Base-by-base conservation (phyloP, 2,329 filamentous ascomycete genomes). In the Exophiala sideris region DNA sequence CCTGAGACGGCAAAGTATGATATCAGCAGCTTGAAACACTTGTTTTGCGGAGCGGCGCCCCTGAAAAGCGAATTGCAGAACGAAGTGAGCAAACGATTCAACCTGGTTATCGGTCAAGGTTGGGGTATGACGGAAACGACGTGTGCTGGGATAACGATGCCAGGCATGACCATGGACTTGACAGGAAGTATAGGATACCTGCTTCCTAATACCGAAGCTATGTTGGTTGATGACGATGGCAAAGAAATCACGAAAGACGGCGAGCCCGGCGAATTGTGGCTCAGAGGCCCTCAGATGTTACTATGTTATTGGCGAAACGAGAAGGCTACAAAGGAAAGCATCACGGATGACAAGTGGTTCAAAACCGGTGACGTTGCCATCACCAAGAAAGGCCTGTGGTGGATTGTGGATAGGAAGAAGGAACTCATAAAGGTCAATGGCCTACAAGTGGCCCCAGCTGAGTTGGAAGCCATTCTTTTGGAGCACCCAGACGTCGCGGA, bases 341-440 rank as follows among this genome's bases (percentile, higher is more conserved):
- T 56, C 24, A 58, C 57, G 5, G 77, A 84, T 1, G 85, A 91
- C 62, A 78, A 78, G 9, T 92, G 89, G 83, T 84, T 95, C 78
- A 82, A 81, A 40, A 96, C 91, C 0, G 91, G 91, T 3, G 91
- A 96, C 64, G 89, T 95, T 67, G 89, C 86, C 0, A 74, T 92
- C 3, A 74, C 94, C 6, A 79, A 79, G 3, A 74, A 85, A 59
- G 88, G 95, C 69, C 90, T 96, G 65, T 70, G 96, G 44, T 86
- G 90, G 72, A 88, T 92, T 65, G 91, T 89, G 0, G 89, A 95
- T 67, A 83, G 89, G 3, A 73, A 87, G n/a, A 88, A 87, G 71
- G 72, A 68, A 40, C 64, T 70, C 38, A 72, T 71, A 64, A 79
- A 85, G 68, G 82, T 76, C 66, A 84, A 88, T 76, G 84, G 85